Conservation (phyloP, 2,329 filamentous ascomycete genomes). For the Alternaria infectoria region DNA sequence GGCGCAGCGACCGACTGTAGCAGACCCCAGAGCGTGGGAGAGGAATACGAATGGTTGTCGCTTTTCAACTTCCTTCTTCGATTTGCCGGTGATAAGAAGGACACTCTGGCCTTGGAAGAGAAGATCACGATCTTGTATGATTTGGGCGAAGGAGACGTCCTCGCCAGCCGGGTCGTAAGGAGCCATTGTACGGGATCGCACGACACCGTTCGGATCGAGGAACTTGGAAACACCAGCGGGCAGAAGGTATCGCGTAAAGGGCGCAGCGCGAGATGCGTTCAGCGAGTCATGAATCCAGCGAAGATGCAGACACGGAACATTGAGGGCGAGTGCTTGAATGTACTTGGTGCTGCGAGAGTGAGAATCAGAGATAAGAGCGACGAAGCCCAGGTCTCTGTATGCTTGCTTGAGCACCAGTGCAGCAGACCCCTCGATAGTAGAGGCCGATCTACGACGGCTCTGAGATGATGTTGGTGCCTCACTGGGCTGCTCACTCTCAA, state of each 20-base stretch:
- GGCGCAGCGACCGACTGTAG: constrained; percentile 67
- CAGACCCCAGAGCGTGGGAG: constrained; percentile 76
- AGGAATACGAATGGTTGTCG: constrained; percentile 80
- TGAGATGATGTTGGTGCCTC: constrained; percentile 26
- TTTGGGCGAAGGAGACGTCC: constrained; percentile 34
- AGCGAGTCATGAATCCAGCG: constrained; percentile 82
- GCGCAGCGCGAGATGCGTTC: constrained; percentile 64
- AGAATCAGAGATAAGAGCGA: constrained; percentile 82
- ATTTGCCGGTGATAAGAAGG: constrained; percentile 73
- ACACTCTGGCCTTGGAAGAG: constrained; percentile 70
- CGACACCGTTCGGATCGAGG: constrained; percentile 69
- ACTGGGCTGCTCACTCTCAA: constrained; percentile 57
- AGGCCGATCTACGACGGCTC: constrained; percentile 16
- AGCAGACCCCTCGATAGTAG: constrained; percentile 16
- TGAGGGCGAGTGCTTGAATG: constrained; percentile 90
- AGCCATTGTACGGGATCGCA: constrained; percentile 73
- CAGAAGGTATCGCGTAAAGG: constrained; percentile 83
- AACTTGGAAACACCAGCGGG: constrained; percentile 81
- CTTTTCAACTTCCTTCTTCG: constrained; percentile 66
- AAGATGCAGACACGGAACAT: constrained; percentile 81
- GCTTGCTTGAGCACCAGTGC: constrained; percentile 61
- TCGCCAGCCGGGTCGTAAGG: constrained; percentile 66
- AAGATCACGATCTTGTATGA: constrained; percentile 57
- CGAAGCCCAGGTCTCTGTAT: constrained; percentile 70
- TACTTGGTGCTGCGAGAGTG: constrained; percentile 90